A percentile compares a stretch with the other conserved stretches of the same genome.
Conservation (phyloP, 805 yeast species). For the Priceomyces haplophilus region DNA sequence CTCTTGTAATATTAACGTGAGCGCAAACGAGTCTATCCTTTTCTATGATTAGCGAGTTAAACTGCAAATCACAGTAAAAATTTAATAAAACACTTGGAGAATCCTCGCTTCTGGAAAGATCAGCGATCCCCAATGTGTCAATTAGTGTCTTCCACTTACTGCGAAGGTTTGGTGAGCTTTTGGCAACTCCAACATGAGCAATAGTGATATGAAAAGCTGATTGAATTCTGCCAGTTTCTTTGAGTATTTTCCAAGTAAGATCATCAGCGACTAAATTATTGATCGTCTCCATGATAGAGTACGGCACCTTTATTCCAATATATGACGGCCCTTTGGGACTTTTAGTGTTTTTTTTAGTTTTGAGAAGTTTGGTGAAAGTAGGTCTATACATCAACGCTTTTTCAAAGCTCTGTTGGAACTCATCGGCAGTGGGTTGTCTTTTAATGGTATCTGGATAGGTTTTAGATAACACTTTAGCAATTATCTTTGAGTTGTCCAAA, state of each 20-base stretch:
- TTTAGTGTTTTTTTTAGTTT: slow-evolving; percentile 3
- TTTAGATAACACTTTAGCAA: slow-evolving; percentile 36
- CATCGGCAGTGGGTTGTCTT: slow-evolving; percentile 37
- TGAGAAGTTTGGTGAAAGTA: slow-evolving; percentile 35
- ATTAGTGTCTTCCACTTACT: slow-evolving; percentile 16
- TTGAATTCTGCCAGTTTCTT: slow-evolving; percentile 41
- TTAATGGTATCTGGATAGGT: slow-evolving; percentile 32
- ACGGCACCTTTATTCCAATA: slow-evolving; percentile 41
- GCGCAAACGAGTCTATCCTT: slow-evolving; percentile 50
- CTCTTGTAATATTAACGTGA: slow-evolving; percentile 36
- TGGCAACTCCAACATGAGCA: slow-evolving; percentile 38
- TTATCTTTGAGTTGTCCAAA: slow-evolving; percentile 43
- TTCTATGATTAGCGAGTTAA: slow-evolving; percentile 50
- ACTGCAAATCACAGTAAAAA: slow-evolving; percentile 35
- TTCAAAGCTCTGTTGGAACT: slow-evolving; percentile 46
- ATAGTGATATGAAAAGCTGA: slow-evolving; percentile 65
- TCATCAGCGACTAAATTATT: slow-evolving; percentile 6
- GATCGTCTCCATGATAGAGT: slow-evolving; percentile 9
- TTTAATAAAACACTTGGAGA: slow-evolving; percentile 18
- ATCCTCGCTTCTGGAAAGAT: slow-evolving; percentile 4
- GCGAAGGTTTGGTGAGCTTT: slow-evolving; percentile 12
- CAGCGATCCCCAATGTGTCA: slow-evolving; percentile 10
- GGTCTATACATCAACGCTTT: slow-evolving; percentile 58
- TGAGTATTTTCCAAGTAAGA: slow-evolving; percentile 22
- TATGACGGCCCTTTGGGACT: slow-evolving; percentile 34